Percentiles rank a stretch among this genome's conserved stretches.
Conservation (phyloP, 768 basidiomycete genomes). For the Russula emetica region DNA sequence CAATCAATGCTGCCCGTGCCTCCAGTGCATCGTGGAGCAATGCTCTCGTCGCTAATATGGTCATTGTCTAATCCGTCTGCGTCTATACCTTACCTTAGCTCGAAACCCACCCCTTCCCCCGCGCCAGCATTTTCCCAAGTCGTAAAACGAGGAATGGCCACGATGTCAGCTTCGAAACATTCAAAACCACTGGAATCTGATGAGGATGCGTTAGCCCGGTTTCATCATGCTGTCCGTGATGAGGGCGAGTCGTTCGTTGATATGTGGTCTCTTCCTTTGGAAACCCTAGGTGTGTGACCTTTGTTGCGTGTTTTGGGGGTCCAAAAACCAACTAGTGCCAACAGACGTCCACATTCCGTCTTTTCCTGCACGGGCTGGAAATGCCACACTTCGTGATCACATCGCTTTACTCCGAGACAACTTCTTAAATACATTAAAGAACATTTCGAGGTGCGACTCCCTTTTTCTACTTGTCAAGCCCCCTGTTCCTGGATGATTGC, state of each 20-base stretch:
- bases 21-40: constrained; percentile 22
- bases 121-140: constrained; percentile 14
- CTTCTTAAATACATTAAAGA: constrained; percentile 19
- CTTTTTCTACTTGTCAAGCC: constrained; percentile 7
- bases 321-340: not conserved
- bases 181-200: not conserved
- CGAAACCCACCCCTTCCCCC: constrained; percentile 2
- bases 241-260: constrained; percentile 11
- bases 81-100: constrained; percentile 14
- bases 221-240: constrained; percentile 21
- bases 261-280: constrained; percentile 21
- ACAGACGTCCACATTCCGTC: constrained; percentile 25
- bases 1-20: constrained; percentile 9
- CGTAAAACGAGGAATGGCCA: constrained; percentile 23
- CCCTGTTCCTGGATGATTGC: constrained; percentile 17
- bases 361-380: constrained; percentile 10
- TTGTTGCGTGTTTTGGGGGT: not conserved
- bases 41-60: constrained; percentile 29
- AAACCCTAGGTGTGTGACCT: constrained; percentile 20
- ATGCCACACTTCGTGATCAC: constrained; percentile 18
- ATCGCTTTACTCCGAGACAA: constrained; percentile 17
- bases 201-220: constrained; percentile 12
- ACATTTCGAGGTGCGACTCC: constrained; percentile 20
- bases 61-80: constrained; percentile 26
- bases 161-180: not conserved